Evolutionary conservation across 345 rosid genomes (phyloP), one percentile per base, ranked within the genome.

Genomic region (Populus ilicifolia): DNA sequence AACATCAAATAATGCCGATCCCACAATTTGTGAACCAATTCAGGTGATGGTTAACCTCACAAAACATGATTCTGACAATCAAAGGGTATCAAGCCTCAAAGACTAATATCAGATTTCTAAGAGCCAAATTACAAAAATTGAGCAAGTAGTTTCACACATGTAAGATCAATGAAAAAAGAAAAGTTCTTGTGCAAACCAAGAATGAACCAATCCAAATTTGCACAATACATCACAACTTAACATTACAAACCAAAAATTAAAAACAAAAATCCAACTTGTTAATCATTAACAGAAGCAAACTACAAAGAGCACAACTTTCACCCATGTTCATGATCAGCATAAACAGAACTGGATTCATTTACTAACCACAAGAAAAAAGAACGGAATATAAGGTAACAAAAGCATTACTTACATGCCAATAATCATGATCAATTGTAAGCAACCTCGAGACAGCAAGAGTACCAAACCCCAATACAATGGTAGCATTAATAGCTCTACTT

Each of bases 351-450:
- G n/a, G 25, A 39, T 23, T 56, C 73, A 67, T 50, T 20, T 48
- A 35, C 23, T 23, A 79, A 79, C 12, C 36, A 41, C 63, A 50
- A 75, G 56, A 61, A 76, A 70, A 64, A 4, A 17, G n/a, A 70
- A 16, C 16, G 36, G 18, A 70, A 23, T 16, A 36, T 67, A 29
- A 54, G 82, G 68, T 46, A 14, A 38, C 6, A 50, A 39, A 64
- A 56, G 76, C 39, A 48, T 35, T 72, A 90, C 93, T 91, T 88
- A 94, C 98, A 20, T 94, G 98, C 97, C 98, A 94, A 79, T 90
- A 94, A 81, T 94, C 98, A 84, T 88, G 94, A 84, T 94, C 98
- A 71, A 94, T 83, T 0, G 91, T 88, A 69, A 93, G 90, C 82
- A 94, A 79, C 88, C 75, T 93, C 69, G 94, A 83, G 46, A 94